phyloP scores from a whole-genome alignment of 2,329 filamentous ascomycete genomes.

The Penicillium sp. region DNA sequence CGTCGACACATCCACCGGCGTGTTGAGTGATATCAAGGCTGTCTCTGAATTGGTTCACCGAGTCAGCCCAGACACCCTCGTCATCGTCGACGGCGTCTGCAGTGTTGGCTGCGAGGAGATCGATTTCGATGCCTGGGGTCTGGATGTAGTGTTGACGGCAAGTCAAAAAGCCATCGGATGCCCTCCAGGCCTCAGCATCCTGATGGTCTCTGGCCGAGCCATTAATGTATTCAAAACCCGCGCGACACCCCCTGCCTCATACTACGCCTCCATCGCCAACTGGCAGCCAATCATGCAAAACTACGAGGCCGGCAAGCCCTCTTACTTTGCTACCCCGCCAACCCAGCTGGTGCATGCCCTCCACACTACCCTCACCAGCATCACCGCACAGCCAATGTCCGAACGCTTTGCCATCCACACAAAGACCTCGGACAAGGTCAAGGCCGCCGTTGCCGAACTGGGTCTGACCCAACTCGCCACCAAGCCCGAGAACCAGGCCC shows the following conservation, averaged over 20 bases:
- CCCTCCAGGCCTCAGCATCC: conserved; percentile 88
- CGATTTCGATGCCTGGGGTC: conserved; percentile 87
- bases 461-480: conserved; percentile 83
- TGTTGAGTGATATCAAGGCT: conserved; percentile 83
- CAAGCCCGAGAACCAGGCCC: conserved; percentile 86
- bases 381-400: conserved; percentile 72
- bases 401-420: conserved; percentile 81
- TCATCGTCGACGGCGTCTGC: conserved; percentile 95
- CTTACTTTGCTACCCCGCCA: conserved; percentile 95
- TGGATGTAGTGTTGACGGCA: conserved; percentile 90
- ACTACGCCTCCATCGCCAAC: conserved; percentile 96
- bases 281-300: conserved; percentile 99
- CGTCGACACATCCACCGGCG: conserved; percentile 95
- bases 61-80: conserved; percentile 84
- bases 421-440: conserved; percentile 76
- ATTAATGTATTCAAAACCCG: conserved; percentile 75
- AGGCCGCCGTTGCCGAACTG: conserved; percentile 73
- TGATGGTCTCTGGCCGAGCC: conserved; percentile 87
- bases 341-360: conserved; percentile 91
- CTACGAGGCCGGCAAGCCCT: conserved; percentile 95
- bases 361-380: conserved; percentile 82
- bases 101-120: conserved; percentile 96
- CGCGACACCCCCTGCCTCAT: conserved; percentile 77
- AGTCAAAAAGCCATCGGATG: conserved; percentile 96
- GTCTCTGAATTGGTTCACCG: conserved; percentile 77